A percentile compares a stretch with the other conserved stretches of the same genome.
Conservation (phyloP, 805 yeast genomes). For the Saccharomycopsis sp. region DNA sequence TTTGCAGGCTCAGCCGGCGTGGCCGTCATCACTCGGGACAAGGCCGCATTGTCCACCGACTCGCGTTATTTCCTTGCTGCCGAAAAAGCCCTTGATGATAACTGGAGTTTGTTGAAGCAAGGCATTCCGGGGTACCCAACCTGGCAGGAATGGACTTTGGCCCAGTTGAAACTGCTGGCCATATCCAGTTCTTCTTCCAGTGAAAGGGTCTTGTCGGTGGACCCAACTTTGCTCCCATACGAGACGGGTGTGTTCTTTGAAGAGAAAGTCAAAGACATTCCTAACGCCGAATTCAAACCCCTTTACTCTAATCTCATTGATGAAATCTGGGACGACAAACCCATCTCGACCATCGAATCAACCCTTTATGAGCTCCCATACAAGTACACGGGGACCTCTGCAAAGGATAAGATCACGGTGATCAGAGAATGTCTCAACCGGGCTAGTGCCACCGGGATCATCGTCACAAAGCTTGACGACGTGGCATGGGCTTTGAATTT, state of each 20-base stretch:
- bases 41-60: slow-evolving; percentile 45
- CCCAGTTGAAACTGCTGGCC: neutral
- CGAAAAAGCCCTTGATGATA: slow-evolving; percentile 46
- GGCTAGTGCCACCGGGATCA: slow-evolving; percentile 22
- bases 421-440: slow-evolving; percentile 32
- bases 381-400: slow-evolving; percentile 58
- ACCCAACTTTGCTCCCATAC: slow-evolving; percentile 63
- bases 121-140: slow-evolving; percentile 40
- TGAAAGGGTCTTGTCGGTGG: slow-evolving; percentile 43
- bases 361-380: slow-evolving; percentile 43
- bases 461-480: slow-evolving; percentile 72
- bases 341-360: slow-evolving; percentile 43
- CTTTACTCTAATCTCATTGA: slow-evolving; percentile 65
- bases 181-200: too few species aligned
- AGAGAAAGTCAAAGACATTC: slow-evolving; percentile 24
- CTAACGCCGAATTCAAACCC: slow-evolving; percentile 36
- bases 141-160: slow-evolving; percentile 53
- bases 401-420: slow-evolving; percentile 46
- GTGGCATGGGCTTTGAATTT: slow-evolving; percentile 86
- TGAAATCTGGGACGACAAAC: slow-evolving; percentile 67
- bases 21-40: slow-evolving; percentile 47
- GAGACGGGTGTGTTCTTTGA: slow-evolving; percentile 27
- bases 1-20: slow-evolving; percentile 56
- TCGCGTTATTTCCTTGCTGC: slow-evolving; percentile 57
- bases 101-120: slow-evolving; percentile 48